Evolutionary conservation across 148 eudicot genomes (phyloP), one percentile per base, ranked within the genome.

Genomic region (Rhododendron williamsianum): DNA sequence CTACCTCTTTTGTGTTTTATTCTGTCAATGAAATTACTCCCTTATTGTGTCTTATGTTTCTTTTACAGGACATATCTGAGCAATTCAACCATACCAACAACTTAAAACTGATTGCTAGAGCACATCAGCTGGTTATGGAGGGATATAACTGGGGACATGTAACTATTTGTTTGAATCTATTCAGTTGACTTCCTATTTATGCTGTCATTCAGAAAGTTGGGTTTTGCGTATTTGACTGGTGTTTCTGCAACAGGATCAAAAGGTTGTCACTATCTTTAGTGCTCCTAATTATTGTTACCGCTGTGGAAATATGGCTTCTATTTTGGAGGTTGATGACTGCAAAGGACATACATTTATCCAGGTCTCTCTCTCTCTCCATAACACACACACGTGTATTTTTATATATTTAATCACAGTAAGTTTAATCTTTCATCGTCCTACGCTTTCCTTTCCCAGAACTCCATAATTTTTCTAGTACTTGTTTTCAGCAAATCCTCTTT

Each of bases 121-220:
- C 99, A 84, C 99, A 97, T 87, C 99, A 97, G 89, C 93, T 97
- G 90, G 99, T 97, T 83, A 97, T 97, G 99, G 99, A 97, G 89
- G 99, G 99, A 81, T 97, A 89, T 86, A 97, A 97, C 89, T 97
- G 99, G 99, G 97, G 94, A 78, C 99, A 97, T 88, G 99, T 97
- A 90, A 90, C 89, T 86, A 33, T 56, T 78, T 33, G 12, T 67
- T 25, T 84, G 49, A 18, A 48, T 84, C 72, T 13, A 43, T 83
- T 16, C 6, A 19, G 63, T 19, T 46, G 27, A 72, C 73, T 82
- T 38, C 84, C n/a, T 21, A 30, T 36, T 49, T 35, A 36, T 78
- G 38, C 23, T 25, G 4, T 25, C 35, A 56, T 77, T 73, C 12
- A 23, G 73, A 81, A 85, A 8, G 60, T 11, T 76, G 41, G 23